phyloP scores from a whole-genome alignment of 2,329 filamentous ascomycete species.

The Pseudogymnoascus sp. region DNA sequence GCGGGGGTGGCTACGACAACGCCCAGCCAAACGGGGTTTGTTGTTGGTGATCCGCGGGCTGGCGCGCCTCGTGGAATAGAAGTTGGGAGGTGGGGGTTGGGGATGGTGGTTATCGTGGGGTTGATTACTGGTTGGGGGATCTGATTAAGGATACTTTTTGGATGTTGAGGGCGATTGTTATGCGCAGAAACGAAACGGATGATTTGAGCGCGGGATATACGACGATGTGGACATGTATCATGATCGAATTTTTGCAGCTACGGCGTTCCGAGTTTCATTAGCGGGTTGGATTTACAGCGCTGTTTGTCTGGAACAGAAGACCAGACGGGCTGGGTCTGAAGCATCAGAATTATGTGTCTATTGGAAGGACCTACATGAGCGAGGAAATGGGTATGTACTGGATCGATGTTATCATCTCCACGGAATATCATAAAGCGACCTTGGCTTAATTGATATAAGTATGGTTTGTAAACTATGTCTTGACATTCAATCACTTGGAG shows the following conservation, averaged over 20 bases:
- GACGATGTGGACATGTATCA: neutral
- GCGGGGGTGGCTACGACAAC: conserved; percentile 8
- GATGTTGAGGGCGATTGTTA: neutral
- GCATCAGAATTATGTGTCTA: neutral
- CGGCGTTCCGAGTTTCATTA: neutral
- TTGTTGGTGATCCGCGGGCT: conserved; percentile 17
- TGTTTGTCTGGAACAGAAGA: neutral
- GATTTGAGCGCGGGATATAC: neutral
- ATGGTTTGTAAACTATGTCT: neutral
- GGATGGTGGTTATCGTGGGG: conserved; percentile 22
- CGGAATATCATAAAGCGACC: neutral
- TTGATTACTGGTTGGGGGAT: conserved; percentile 23
- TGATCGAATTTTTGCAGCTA: neutral
- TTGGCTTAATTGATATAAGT: neutral
- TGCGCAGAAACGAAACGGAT: neutral
- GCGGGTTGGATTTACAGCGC: neutral
- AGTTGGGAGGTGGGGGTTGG: conserved; percentile 21
- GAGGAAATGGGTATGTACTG: neutral
- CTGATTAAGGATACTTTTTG: neutral
- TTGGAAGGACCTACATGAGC: neutral
- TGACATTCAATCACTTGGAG: neutral
- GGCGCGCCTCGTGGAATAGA: conserved; percentile 21
- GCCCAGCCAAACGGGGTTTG: conserved; percentile 12
- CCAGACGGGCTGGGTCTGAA: neutral
- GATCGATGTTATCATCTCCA: neutral